Evolutionary conservation across 768 basidiomycete species (phyloP), one percentile per base, ranked within the genome.

Genomic region (Coprinopsis marcescibilis): DNA sequence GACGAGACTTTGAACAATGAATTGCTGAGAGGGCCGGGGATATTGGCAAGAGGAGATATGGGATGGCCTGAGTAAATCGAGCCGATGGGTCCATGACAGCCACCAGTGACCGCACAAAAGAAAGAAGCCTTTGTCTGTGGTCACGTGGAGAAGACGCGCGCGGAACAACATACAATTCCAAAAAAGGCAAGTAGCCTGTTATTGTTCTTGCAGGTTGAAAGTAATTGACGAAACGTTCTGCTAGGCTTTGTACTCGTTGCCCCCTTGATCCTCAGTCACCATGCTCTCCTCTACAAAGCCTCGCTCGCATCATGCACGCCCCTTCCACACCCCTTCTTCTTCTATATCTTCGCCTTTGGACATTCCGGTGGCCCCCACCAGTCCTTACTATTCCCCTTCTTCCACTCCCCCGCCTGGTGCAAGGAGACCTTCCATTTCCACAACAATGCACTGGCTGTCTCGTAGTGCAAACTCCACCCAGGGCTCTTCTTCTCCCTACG

Each of bases 21-120:
- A 83, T 66, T 30, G 85, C 83, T 12, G 86, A 75, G 39, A 89
- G 75, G 26, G 68, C 39, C 7, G 81, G 72, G 2, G 83, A 80
- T 29, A 76, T 54, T 3, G 74, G 51, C 21, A 76, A 67, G 44
- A 87, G 62, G 14, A 66, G 58, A 52, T 63, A 68, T 13, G 83
- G 69, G 14, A 85, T 57, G 11, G 71, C 62, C 32, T 69, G 62
- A 50, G 72, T 70, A 52, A 77, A 79, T 54, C 66, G 72, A 1
- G 78, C 72, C 14, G 67, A 50, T 15, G 58, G 43, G 26, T 63
- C 61, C 58, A 60, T 60, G 51, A 14, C 25, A 4, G n/a, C n/a
- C n/a, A n/a, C n/a, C n/a, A n/a, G 25, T 42, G 35, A 44, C 27
- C n/a, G 40, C 29, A 34, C 32, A 46, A 42, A 38, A 48, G 36